A percentile compares a stretch with the other conserved stretches of the same genome.
These are phyloP conservation scores for Bryoerythrophyllum caledonicum DNA, from an alignment of 225 moss, liverwort and hornwort genomes.

Conservation along the genomic window DNA sequence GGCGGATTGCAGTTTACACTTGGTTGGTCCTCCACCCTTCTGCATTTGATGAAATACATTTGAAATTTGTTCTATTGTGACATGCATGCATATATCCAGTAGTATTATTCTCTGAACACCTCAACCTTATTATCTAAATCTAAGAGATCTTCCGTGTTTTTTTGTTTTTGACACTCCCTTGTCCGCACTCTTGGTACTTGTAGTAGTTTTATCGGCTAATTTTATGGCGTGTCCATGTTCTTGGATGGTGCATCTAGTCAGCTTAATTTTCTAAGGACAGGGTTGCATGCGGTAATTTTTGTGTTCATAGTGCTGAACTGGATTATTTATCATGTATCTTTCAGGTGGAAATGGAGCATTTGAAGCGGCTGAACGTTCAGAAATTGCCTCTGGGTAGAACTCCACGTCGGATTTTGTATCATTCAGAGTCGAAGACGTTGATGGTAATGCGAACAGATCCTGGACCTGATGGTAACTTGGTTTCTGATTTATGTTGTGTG, in stretches of 20 bases:
- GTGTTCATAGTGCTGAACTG: slow-evolving; percentile 4
- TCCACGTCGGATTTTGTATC: slow-evolving; percentile 82
- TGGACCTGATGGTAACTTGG: slow-evolving; percentile 42
- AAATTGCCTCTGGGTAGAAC: slow-evolving; percentile 77
- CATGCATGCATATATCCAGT: neutral
- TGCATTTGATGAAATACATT: slow-evolving; percentile 12
- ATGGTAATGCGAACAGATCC: slow-evolving; percentile 80
- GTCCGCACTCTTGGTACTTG: neutral
- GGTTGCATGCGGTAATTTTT: neutral
- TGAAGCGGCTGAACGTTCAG: slow-evolving; percentile 92
- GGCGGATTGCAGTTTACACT: slow-evolving; percentile 97
- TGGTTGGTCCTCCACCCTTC: slow-evolving; percentile 66
- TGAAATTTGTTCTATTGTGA: slow-evolving; percentile 8
- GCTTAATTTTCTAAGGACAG: slow-evolving; percentile 4
- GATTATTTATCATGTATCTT: slow-evolving; percentile 24
- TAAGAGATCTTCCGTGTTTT: slow-evolving; percentile 14
- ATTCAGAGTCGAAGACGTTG: slow-evolving; percentile 78
- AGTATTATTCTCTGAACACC: neutral
- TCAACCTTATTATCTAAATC: neutral
- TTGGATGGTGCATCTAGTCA: slow-evolving; percentile 1
- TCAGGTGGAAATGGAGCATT: slow-evolving; percentile 99
- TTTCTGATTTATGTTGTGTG: slow-evolving; percentile 94
- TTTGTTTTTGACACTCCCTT: slow-evolving; percentile 5
- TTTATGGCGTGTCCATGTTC: slow-evolving; percentile 8
- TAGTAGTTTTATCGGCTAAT: neutral